Conservation (phyloP, 1,284 basidiomycete species). For the Tilletia setariae region DNA sequence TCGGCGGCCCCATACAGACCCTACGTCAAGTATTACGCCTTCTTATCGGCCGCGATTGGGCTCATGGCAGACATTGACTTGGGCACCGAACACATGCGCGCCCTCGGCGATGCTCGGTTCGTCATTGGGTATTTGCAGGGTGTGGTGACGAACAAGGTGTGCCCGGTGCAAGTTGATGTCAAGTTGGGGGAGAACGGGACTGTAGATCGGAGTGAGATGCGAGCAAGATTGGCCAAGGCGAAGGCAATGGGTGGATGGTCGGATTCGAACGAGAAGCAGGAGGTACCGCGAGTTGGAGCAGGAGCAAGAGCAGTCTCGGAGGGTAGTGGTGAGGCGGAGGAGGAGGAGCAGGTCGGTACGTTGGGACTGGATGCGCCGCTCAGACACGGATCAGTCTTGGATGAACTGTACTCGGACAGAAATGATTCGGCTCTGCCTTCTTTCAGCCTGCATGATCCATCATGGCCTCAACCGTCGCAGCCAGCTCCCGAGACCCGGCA, state of each 20-base stretch:
- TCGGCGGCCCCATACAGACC: conserved; percentile 19
- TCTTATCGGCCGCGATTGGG: conserved; percentile 82
- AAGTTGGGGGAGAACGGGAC: conserved; percentile 38
- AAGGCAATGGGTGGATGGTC: conserved; percentile 6
- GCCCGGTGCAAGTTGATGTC: conserved; percentile 44
- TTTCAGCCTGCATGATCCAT: conserved; percentile 33
- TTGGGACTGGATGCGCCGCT: conserved; percentile 17
- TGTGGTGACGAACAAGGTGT: conserved; percentile 39
- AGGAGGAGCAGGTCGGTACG: neutral
- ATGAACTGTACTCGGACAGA: conserved; percentile 23
- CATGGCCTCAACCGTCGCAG: conserved; percentile 26
- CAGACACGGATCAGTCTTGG: conserved; percentile 35
- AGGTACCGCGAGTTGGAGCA: neutral
- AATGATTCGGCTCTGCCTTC: conserved; percentile 17
- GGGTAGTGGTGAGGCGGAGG: no score
- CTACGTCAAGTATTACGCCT: conserved; percentile 65
- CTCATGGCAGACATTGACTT: conserved; percentile 78
- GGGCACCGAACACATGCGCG: conserved; percentile 79
- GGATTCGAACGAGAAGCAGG: conserved; percentile 12
- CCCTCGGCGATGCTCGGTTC: conserved; percentile 91
- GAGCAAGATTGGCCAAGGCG: conserved; percentile 30
- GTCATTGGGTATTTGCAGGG: conserved; percentile 71
- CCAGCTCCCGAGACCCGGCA: neutral
- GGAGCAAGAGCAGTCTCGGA: no score
- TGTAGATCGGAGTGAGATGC: conserved; percentile 40